Evolutionary conservation across 2,329 filamentous ascomycete genomes (phyloP).

Genomic region (Aotearoamyces nothofagi): DNA sequence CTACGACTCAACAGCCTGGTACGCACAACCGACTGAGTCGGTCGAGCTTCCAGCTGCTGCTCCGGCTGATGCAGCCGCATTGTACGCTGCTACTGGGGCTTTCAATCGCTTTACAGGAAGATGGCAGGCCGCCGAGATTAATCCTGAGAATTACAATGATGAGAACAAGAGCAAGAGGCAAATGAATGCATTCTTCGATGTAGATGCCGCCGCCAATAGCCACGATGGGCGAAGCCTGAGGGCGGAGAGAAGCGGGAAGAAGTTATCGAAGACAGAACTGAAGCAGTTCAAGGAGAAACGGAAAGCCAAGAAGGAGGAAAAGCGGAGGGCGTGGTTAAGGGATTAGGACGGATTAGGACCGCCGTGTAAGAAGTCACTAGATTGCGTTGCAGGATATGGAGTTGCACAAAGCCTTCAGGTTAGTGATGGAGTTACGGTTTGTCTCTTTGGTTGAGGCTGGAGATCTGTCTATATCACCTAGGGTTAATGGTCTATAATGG

Average conservation of each 20-base stretch:
- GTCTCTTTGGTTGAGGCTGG: too few relatives aligned
- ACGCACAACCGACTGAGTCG: slow-evolving; percentile 47
- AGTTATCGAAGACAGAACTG: slow-evolving; percentile 70
- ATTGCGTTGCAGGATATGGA: too few relatives aligned
- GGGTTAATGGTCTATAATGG: too few relatives aligned
- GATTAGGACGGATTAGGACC: too few relatives aligned
- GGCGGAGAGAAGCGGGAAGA: slow-evolving; percentile 77
- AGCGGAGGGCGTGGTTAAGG: slow-evolving; percentile 76
- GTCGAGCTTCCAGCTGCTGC: slow-evolving; percentile 19
- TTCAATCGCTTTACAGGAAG: slow-evolving; percentile 87
- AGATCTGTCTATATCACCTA: too few relatives aligned
- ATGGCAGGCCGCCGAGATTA: slow-evolving; percentile 55
- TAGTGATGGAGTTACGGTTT: too few relatives aligned
- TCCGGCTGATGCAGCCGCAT: slow-evolving; percentile 25
- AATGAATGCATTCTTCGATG: slow-evolving; percentile 91
- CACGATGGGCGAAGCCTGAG: slow-evolving; percentile 85
- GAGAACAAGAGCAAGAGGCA: slow-evolving; percentile 78
- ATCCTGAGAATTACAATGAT: slow-evolving; percentile 66
- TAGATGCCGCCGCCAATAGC: slow-evolving; percentile 80
- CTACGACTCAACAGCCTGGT: slow-evolving; percentile 93
- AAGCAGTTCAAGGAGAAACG: slow-evolving; percentile 88
- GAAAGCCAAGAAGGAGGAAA: slow-evolving; percentile 82
- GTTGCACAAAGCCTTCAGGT: too few relatives aligned
- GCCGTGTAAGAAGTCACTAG: too few relatives aligned
- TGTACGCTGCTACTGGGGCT: slow-evolving; percentile 54